Evolutionary conservation across 1,139 yeast genomes (phyloP).

Genomic region (Zygosaccharomyces sapae): DNA sequence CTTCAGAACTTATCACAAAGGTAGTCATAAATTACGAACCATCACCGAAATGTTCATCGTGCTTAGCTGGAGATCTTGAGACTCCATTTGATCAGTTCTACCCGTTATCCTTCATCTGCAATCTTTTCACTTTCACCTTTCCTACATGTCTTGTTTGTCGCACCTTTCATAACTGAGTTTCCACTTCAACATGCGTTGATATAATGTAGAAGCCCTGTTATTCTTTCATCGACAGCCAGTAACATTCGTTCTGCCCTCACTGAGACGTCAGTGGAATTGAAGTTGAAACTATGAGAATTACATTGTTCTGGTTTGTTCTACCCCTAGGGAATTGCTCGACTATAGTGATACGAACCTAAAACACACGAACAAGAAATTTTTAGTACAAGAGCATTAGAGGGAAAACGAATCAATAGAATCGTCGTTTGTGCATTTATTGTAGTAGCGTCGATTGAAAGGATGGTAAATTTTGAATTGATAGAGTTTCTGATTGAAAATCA

Average conservation of each 20-base stretch:
- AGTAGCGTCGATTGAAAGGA: too few relatives aligned
- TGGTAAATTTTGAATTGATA: constrained; percentile 16
- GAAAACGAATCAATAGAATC: constrained; percentile 3
- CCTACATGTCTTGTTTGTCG: neutral
- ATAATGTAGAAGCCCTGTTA: too few relatives aligned
- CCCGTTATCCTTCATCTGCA: neutral
- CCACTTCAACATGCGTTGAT: too few relatives aligned
- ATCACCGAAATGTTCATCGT: neutral
- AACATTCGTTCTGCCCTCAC: too few relatives aligned
- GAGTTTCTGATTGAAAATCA: constrained; percentile 25
- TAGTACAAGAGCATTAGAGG: constrained; percentile 1
- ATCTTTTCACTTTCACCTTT: neutral
- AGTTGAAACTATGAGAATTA: too few relatives aligned
- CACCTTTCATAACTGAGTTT: neutral
- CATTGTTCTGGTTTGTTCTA: neutral
- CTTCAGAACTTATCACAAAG: neutral
- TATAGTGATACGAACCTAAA: neutral
- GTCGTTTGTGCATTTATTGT: too few relatives aligned
- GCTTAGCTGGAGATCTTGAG: neutral
- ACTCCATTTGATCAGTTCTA: neutral
- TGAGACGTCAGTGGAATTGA: neutral
- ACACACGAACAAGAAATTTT: constrained; percentile 1
- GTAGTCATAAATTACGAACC: neutral
- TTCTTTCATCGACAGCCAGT: too few relatives aligned
- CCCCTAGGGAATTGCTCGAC: neutral